phyloP scores from a whole-genome alignment of 2,329 filamentous ascomycete genomes.

The Triangularia verruculosa region DNA sequence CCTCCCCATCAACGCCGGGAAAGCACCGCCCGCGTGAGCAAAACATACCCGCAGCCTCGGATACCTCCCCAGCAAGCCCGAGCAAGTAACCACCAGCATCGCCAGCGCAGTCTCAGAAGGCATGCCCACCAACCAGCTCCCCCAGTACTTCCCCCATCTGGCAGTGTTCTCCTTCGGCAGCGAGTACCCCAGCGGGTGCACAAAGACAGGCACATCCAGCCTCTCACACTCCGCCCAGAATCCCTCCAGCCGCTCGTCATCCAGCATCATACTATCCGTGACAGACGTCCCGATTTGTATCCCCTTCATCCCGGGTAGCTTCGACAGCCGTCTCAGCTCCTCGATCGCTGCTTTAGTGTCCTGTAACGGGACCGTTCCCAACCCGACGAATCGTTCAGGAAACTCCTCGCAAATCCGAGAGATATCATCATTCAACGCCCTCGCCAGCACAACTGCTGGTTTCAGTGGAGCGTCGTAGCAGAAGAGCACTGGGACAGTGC shows the following conservation, averaged over 20 bases:
- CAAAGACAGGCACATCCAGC: constrained; percentile 34
- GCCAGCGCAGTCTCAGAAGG: constrained; percentile 36
- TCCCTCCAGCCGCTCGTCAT: constrained; percentile 29
- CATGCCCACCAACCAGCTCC: constrained; percentile 37
- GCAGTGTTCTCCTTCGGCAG: constrained; percentile 33
- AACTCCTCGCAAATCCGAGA: constrained; percentile 25
- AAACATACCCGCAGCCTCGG: constrained; percentile 34
- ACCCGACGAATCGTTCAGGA: constrained; percentile 33
- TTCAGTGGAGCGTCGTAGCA: constrained; percentile 35
- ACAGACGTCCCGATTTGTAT: constrained; percentile 37
- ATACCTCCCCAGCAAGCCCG: constrained; percentile 32
- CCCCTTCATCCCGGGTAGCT: constrained; percentile 29
- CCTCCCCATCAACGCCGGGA: constrained; percentile 35
- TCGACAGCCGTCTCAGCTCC: constrained; percentile 31
- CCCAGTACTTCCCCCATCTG: constrained; percentile 35
- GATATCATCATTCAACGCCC: constrained; percentile 35
- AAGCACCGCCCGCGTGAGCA: constrained; percentile 37
- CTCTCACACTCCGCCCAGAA: constrained; percentile 36
- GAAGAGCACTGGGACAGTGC: constrained; percentile 38
- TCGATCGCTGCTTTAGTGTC: constrained; percentile 30
- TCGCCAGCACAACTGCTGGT: constrained; percentile 31
- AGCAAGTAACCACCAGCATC: constrained; percentile 33
- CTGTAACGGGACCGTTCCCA: constrained; percentile 36
- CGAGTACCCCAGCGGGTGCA: constrained; percentile 37
- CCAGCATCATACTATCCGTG: constrained; percentile 30